A percentile compares a stretch with the other conserved stretches of the same genome.
Conservation (phyloP, 371 early-diverging fungal genomes). For the Nematocida major region DNA sequence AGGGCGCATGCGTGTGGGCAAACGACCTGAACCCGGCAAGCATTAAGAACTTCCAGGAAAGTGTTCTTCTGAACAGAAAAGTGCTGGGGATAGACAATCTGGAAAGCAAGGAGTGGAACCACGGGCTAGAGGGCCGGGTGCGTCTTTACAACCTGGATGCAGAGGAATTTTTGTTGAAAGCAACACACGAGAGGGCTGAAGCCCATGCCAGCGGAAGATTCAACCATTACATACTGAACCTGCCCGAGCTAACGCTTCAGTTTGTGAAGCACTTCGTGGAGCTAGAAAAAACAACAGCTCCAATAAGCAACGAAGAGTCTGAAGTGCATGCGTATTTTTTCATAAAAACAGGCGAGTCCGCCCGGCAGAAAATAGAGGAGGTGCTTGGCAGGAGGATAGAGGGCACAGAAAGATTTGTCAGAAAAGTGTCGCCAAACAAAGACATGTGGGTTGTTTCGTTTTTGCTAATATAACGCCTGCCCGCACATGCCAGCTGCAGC, state of each 20-base stretch:
- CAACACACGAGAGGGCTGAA: background rate
- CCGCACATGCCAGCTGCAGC: no score
- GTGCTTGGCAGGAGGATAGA: background rate
- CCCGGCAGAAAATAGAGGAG: conserved; percentile 29
- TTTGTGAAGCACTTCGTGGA: conserved; percentile 48
- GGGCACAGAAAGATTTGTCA: conserved; percentile 35
- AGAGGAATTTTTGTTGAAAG: conserved; percentile 14
- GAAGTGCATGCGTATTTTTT: conserved; percentile 63
- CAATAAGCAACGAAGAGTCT: background rate
- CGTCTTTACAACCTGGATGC: conserved; percentile 23
- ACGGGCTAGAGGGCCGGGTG: conserved; percentile 59
- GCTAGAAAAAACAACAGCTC: conserved; percentile 8
- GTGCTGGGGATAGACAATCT: background rate
- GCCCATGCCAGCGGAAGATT: background rate
- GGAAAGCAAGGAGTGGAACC: conserved; percentile 46
- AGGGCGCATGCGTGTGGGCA: conserved; percentile 74
- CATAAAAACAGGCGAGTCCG: conserved; percentile 27
- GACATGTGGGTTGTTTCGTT: conserved; percentile 56
- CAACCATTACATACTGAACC: conserved; percentile 63
- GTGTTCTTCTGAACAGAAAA: conserved; percentile 75
- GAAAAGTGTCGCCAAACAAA: conserved; percentile 64
- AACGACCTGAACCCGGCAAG: conserved; percentile 92
- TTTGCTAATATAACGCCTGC: background rate
- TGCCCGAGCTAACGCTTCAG: conserved; percentile 63
- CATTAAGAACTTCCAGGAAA: conserved; percentile 72